These are phyloP conservation scores for Blastocystis hominis DNA, from an alignment of 352 stramenopile species.

Conservation along the genomic window DNA sequence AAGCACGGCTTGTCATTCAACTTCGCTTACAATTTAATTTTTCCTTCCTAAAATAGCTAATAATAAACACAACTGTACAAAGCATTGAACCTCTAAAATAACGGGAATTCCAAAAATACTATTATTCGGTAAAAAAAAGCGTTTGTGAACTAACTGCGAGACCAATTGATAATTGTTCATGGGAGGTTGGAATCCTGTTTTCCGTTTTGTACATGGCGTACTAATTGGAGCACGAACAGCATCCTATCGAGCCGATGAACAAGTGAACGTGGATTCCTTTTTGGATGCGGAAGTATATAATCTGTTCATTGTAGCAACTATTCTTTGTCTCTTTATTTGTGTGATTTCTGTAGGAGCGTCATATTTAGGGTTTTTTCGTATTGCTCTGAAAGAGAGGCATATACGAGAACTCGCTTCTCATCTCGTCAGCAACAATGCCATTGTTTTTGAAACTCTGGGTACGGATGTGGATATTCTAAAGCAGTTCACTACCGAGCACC, in stretches of 20 bases:
- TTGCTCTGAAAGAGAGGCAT: constrained; percentile 44
- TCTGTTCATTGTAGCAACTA: constrained; percentile 53
- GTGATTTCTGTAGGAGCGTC: background rate
- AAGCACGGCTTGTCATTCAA: too few relatives aligned
- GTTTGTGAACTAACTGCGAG: too few relatives aligned
- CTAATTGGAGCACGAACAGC: background rate
- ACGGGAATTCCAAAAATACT: too few relatives aligned
- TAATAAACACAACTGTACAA: too few relatives aligned
- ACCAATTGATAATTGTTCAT: background rate
- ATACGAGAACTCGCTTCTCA: constrained; percentile 24
- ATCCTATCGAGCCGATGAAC: background rate
- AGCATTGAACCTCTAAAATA: too few relatives aligned
- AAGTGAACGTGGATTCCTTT: constrained; percentile 17
- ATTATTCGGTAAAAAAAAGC: too few relatives aligned
- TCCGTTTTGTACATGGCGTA: background rate
- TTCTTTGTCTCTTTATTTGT: constrained; percentile 44
- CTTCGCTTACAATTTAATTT: too few relatives aligned
- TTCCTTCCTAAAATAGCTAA: too few relatives aligned
- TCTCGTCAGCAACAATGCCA: constrained; percentile 29
- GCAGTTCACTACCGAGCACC: constrained; percentile 33
- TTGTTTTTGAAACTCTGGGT: constrained; percentile 41
- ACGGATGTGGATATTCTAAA: constrained; percentile 41
- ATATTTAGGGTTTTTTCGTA: constrained; percentile 40
- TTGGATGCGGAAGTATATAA: constrained; percentile 37
- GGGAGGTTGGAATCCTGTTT: background rate